Percentiles rank a stretch among this genome's conserved stretches.
Evolutionary conservation across 2,329 filamentous ascomycete species (phyloP).

Genomic region (Paecilomyces dactylethromorphus): DNA sequence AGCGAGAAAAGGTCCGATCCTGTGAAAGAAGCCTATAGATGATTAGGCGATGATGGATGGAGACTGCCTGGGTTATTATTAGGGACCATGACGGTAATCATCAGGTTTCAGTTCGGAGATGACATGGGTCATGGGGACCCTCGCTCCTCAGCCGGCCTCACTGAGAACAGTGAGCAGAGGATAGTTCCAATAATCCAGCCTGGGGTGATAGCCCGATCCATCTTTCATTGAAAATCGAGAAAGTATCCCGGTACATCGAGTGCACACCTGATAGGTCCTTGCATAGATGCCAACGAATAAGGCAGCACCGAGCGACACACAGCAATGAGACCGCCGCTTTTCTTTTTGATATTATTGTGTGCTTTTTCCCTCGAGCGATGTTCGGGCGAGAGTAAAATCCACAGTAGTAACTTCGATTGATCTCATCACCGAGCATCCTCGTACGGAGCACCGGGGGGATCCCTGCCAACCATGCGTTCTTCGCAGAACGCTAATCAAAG

Average conservation of each 20-base stretch:
- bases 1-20: neutral
- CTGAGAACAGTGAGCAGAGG: neutral
- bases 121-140: neutral
- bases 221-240: neutral
- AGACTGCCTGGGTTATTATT: neutral
- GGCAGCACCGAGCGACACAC: neutral
- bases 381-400: neutral
- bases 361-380: neutral
- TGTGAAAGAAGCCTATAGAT: neutral
- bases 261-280: neutral
- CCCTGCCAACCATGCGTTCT: conserved; percentile 2
- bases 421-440: neutral
- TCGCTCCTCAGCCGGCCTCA: neutral
- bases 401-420: neutral
- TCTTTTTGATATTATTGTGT: neutral
- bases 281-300: neutral
- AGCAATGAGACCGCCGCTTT: neutral
- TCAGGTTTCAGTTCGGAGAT: conserved; percentile 1
- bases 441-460: neutral
- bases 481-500: neutral
- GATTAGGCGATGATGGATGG: neutral
- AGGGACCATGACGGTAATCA: neutral
- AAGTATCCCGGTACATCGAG: neutral
- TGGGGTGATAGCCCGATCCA: neutral
- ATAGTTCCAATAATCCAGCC: neutral